Base-by-base conservation (phyloP, 176 grass and related monocot genomes). In the Eragrostis nindensis region DNA sequence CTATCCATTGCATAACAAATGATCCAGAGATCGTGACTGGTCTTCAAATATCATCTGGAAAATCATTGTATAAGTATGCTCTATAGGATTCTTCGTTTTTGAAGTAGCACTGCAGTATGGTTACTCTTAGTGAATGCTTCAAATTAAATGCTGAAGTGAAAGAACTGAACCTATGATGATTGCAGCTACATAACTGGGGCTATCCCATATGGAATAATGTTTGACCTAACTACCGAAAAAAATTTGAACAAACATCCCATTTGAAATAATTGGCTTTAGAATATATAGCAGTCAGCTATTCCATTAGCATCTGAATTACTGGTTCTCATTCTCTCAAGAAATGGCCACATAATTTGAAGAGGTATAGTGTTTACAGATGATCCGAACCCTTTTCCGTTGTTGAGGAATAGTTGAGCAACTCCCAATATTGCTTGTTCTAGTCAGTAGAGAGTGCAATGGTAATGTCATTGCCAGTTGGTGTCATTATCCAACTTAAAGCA, bases 401-500 rank as follows among this genome's bases (percentile, higher is more conserved):
- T 70, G 71, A 71, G 77, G 70, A 84, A 75, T 53, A 63, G 76
- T 64, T 80, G 53, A 80, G 71, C 70, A 32, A 68, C 80, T 67
- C 81, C 32, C 21, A 50, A 24, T 22, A 63, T 46, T 63, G 53
- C 26, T 56, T 66, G 75, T 80, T 79, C 70, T 25, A 68, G 68
- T 74, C 22, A 60, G 17, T 3, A 73, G 8, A 41, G 29, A 73
- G 68, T 21, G 63, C 19, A 46, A 29, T n/a, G 81, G 55, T 52
- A 71, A n/a, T 85, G 41, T 36, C 66, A 47, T 53, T 70, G 36
- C 22, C 61, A 40, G 64, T 71, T 89, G 54, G 71, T 85, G 77
- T 76, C 44, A 76, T 89, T 83, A 85, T 76, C 77, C 80, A 81
- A 55, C 65, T 21, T 45, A 70, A 80, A 80, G 63, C 62, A 84